phyloP scores from a whole-genome alignment of 768 basidiomycete species.

The Calocybe gangraenosa region DNA sequence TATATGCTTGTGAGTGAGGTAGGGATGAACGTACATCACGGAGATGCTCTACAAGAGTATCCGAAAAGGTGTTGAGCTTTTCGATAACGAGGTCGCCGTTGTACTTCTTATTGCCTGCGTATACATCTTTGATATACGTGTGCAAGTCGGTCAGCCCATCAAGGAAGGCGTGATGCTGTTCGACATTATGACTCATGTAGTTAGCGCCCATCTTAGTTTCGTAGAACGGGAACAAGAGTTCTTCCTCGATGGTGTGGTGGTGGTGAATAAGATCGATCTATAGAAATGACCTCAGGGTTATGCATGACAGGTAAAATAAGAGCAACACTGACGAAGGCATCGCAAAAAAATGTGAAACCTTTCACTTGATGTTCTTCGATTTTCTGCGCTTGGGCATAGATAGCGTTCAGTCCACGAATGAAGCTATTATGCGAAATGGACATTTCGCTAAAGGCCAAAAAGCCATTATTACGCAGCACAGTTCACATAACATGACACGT shows the following conservation, averaged over 20 bases:
- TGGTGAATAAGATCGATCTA: constrained; percentile 23
- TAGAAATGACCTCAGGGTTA: background rate
- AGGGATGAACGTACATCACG: constrained; percentile 15
- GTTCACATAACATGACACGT: background rate
- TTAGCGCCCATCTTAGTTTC: constrained; percentile 24
- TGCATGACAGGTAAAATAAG: background rate
- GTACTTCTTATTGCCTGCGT: constrained; percentile 53
- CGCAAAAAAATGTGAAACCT: constrained; percentile 23
- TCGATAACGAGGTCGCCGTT: constrained; percentile 26
- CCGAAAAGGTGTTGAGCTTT: constrained; percentile 23
- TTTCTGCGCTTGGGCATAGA: constrained; percentile 20
- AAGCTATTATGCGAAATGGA: constrained; percentile 25
- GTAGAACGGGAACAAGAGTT: constrained; percentile 20
- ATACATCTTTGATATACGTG: constrained; percentile 46
- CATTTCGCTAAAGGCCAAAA: constrained; percentile 22
- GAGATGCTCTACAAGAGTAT: constrained; percentile 24
- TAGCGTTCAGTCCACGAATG: constrained; percentile 25
- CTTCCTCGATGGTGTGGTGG: constrained; percentile 28
- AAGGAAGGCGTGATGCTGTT: constrained; percentile 24
- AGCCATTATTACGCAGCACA: background rate
- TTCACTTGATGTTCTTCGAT: constrained; percentile 20
- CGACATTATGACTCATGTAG: constrained; percentile 20
- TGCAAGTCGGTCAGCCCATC: constrained; percentile 20
- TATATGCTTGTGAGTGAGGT: background rate
- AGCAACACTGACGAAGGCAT: constrained; percentile 18